These are phyloP conservation scores for Paulownia fortunei DNA, from an alignment of 257 asterid species.

Conservation along the genomic window DNA sequence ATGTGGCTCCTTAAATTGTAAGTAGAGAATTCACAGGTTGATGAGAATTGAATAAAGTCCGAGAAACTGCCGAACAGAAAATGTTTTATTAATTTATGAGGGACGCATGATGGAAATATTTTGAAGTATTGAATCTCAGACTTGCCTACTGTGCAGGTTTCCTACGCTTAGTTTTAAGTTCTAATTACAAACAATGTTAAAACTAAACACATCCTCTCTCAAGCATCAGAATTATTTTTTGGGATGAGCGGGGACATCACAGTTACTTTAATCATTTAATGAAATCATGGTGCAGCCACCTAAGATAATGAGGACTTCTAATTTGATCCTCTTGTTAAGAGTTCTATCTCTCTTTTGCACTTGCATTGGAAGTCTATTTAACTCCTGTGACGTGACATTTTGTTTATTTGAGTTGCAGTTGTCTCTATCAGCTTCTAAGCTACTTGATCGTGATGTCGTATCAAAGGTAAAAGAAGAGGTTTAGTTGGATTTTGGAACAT, in stretches of 20 bases:
- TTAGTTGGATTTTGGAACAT: neutral
- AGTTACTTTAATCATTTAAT: neutral
- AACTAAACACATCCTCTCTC: neutral
- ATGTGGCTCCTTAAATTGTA: neutral
- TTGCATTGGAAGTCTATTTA: constrained; percentile 18
- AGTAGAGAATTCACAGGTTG: neutral
- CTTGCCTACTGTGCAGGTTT: too few relatives aligned
- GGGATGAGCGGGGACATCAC: neutral
- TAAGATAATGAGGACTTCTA: neutral
- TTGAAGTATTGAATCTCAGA: neutral
- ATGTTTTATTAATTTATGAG: neutral
- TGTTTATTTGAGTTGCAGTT: constrained; percentile 57
- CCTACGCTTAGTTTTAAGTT: neutral
- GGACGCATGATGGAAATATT: neutral
- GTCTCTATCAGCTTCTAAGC: constrained; percentile 81
- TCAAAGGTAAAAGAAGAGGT: constrained; percentile 67
- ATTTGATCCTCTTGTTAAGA: neutral
- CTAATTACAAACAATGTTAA: neutral
- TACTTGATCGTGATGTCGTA: constrained; percentile 59
- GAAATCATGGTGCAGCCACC: neutral
- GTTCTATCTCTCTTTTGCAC: neutral
- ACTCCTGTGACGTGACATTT: constrained; percentile 17
- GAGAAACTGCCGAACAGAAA: neutral
- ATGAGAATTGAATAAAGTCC: neutral
- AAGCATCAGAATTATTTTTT: neutral